A percentile compares a stretch with the other conserved stretches of the same genome.
phyloP scores from a whole-genome alignment of 352 stramenopile species.

The Globisporangium recalcitrans region DNA sequence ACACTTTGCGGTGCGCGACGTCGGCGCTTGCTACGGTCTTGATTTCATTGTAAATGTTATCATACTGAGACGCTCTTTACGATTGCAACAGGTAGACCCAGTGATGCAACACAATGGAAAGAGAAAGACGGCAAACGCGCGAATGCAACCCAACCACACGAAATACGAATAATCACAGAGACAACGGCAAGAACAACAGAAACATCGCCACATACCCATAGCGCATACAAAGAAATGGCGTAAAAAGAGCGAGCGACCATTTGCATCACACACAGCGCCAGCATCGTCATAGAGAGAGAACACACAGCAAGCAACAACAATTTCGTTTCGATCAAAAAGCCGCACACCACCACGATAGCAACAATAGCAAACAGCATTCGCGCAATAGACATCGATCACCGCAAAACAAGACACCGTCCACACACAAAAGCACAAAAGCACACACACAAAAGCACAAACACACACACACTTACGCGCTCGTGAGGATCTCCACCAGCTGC shows the following conservation, averaged over 20 bases:
- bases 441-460: conserved; percentile 4
- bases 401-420: not conserved
- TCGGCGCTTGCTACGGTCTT: conserved; percentile 47
- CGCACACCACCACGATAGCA: not conserved
- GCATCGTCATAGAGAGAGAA: not conserved
- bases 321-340: conserved; percentile 7
- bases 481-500: conserved; percentile 61
- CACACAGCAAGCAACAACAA: conserved; percentile 4
- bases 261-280: conserved; percentile 1
- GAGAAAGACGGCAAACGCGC: not conserved
- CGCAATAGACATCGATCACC: conserved; percentile 2
- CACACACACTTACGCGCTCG: conserved; percentile 47
- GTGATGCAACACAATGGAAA: conserved; percentile 5
- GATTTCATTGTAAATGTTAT: conserved; percentile 53
- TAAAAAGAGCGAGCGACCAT: conserved; percentile 2
- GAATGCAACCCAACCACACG: not conserved
- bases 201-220: not conserved
- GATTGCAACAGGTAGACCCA: not conserved
- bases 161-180: not conserved
- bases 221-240: conserved; percentile 3
- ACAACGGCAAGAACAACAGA: not conserved
- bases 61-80: conserved; percentile 51
- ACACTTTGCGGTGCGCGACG: conserved; percentile 64
- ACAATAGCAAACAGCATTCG: conserved; percentile 2
- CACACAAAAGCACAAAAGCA: conserved; percentile 8